Evolutionary conservation across 805 yeast genomes (phyloP), one percentile per base, ranked within the genome.

Genomic region (Ogataea nonfermentans): DNA sequence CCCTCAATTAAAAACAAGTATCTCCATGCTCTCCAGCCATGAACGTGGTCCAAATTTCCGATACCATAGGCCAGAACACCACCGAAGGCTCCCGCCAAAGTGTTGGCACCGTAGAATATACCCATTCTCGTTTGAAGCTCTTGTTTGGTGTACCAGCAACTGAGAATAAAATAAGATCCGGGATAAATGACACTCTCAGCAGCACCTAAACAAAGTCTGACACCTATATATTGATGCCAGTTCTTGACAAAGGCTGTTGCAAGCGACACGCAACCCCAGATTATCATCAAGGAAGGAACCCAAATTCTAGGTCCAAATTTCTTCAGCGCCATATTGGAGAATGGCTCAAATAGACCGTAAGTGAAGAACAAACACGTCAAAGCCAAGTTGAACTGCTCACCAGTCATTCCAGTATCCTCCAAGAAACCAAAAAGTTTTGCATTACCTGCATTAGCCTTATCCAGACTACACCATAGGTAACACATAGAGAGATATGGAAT

Each of bases 1-100:
- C 76, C 77, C 47, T 76, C 81, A 29, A 76, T 63, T 26, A 74
- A 59, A 51, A 67, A 76, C 27, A 76, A 59, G 71, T 76, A 76
- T 35, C 74, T 58, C 77, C 78, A 73, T 12, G 76, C 74, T 17
- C 59, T 66, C 29, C 66, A 52, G 2, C 74, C 74, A 5, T 29
- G 34, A 24, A 41, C 43, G 25, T 67, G 65, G 34, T 53, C 52
- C 48, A 64, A 49, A 22, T 54, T 55, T n/a, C 58, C 55, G 23
- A 67, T 57, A 9, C 59, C 69, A 43, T 56, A 66, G 1, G 74
- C 70, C 20, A 66, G 32, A 7, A 66, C 48, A 19, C 68, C 68
- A n/a, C 64, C 61, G 46, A 67, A 62, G 8, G 67, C 64, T 13
- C 66, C 70, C 20, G 60, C 70, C 16, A 46, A 26, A 37, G 64